These are phyloP conservation scores for Pyrenopolyporus hunteri DNA, from an alignment of 495 filamentous ascomycete species.

Conservation along the genomic window DNA sequence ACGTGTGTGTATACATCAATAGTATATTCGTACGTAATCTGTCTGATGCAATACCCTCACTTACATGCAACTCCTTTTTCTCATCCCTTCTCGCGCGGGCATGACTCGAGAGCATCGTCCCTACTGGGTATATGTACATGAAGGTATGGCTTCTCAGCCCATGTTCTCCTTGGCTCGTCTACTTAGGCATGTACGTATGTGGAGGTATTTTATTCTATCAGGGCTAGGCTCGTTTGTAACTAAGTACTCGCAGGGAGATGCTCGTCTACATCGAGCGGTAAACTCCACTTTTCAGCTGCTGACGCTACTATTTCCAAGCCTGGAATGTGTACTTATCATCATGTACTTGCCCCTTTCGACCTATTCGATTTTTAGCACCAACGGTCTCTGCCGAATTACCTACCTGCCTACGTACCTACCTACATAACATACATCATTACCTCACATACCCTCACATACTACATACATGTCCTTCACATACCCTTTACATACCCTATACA, in stretches of 20 bases:
- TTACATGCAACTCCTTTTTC: not conserved
- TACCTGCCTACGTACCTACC: slow-evolving; percentile 11
- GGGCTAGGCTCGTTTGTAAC: slow-evolving; percentile 1
- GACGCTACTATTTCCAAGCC: slow-evolving; percentile 34
- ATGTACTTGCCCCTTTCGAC: slow-evolving; percentile 34
- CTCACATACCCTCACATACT: too few species aligned
- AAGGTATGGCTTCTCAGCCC: too few species aligned
- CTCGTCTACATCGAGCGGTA: slow-evolving; percentile 9
- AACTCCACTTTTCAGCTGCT: slow-evolving; percentile 41
- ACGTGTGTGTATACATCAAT: not conserved
- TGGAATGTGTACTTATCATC: slow-evolving; percentile 19
- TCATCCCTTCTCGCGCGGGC: slow-evolving; percentile 15
- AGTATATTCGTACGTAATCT: slow-evolving; percentile 11
- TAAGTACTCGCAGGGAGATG: slow-evolving; percentile 28
- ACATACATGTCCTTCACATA: slow-evolving; percentile 2
- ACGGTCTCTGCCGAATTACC: slow-evolving; percentile 31
- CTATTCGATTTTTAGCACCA: slow-evolving; percentile 23
- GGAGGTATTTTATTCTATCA: not conserved
- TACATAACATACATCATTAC: slow-evolving; percentile 4
- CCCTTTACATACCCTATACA: slow-evolving; percentile 6
- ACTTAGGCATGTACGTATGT: not conserved
- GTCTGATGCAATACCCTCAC: slow-evolving; percentile 14
- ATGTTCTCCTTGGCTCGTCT: too few species aligned
- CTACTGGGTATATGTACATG: too few species aligned
- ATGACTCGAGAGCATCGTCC: slow-evolving; percentile 24